phyloP scores from a whole-genome alignment of 75 land plant genomes.

The Cupressus sempervirens region DNA sequence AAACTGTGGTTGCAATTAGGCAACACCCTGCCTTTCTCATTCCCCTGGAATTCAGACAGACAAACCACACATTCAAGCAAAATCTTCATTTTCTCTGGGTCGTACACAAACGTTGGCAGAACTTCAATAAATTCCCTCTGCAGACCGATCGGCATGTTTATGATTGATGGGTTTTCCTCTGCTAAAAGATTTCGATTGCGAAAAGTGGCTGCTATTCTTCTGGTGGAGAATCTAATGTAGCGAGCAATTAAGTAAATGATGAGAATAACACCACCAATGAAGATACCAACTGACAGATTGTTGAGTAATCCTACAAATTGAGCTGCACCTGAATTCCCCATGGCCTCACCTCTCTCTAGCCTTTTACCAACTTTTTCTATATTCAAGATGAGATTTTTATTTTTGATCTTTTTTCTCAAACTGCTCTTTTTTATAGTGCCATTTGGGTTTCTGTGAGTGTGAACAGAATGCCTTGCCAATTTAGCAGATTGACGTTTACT shows the following conservation, averaged over 20 bases:
- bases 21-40: conserved; percentile 30
- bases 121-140: conserved; percentile 14
- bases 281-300: neutral
- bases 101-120: conserved; percentile 47
- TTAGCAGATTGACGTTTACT: no score
- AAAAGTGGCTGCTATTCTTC: neutral
- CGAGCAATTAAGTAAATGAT: neutral
- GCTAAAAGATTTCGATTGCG: neutral
- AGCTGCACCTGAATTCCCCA: neutral
- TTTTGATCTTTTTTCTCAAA: no score
- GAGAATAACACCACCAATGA: neutral
- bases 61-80: conserved; percentile 39
- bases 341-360: neutral
- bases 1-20: conserved; percentile 52
- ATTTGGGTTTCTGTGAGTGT: no score
- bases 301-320: neutral
- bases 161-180: neutral
- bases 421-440: no score
- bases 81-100: neutral
- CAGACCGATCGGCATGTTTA: neutral
- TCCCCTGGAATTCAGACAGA: conserved; percentile 30
- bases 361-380: no score
- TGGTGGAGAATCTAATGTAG: neutral
- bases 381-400: no score
- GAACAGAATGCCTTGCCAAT: no score